phyloP scores from a whole-genome alignment of 2,329 filamentous ascomycete genomes.

The Sporothrix phasma region DNA sequence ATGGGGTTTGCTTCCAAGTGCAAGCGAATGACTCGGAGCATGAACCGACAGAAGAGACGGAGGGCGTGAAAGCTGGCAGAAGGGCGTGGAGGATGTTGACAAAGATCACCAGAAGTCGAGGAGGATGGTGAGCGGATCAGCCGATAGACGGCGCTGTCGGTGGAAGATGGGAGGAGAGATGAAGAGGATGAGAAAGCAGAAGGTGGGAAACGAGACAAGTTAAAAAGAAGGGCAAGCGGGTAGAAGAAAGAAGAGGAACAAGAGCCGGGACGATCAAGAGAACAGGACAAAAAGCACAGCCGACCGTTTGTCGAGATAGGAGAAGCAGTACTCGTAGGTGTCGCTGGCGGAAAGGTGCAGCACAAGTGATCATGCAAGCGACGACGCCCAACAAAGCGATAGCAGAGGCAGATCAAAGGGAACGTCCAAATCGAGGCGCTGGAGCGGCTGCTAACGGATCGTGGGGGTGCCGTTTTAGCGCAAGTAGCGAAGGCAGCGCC shows the following conservation, averaged over 20 bases:
- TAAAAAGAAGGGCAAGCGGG: neutral
- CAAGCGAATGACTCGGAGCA: slow-evolving; percentile 19
- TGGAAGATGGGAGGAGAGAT: neutral
- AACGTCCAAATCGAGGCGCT: neutral
- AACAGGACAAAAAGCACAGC: neutral
- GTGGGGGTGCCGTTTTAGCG: neutral
- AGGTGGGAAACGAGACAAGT: neutral
- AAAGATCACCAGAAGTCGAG: neutral
- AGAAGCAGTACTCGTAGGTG: neutral
- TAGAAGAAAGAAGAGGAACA: neutral
- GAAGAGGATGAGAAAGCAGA: neutral
- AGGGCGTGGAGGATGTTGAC: neutral
- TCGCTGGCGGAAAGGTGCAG: neutral
- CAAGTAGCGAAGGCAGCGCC: neutral
- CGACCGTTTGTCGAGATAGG: neutral
- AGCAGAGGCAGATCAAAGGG: neutral
- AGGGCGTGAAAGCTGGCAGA: neutral
- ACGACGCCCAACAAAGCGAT: neutral
- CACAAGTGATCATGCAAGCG: neutral
- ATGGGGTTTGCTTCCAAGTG: slow-evolving; percentile 12
- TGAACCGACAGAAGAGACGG: neutral
- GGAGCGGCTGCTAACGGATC: neutral
- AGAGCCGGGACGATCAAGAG: neutral
- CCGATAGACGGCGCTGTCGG: neutral
- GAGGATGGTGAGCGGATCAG: neutral